phyloP scores from a whole-genome alignment of 371 early-diverging fungal genomes.

The Smittium culicis region DNA sequence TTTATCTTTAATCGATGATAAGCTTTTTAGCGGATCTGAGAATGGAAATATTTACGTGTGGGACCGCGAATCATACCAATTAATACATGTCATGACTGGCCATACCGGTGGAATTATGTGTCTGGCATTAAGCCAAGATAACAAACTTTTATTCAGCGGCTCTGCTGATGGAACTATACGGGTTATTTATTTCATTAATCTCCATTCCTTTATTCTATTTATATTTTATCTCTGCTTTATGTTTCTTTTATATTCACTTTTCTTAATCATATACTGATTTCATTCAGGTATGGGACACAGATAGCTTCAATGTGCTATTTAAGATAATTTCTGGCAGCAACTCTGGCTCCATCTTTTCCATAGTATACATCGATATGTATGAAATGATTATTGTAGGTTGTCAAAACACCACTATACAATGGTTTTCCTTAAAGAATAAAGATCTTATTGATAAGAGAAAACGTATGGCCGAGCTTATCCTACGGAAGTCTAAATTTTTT shows the following conservation, averaged over 20 bases:
- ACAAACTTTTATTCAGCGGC: conserved; percentile 49
- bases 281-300: conserved; percentile 48
- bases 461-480: conserved; percentile 14
- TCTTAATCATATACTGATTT: too few relatives aligned
- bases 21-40: conserved; percentile 60
- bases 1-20: conserved; percentile 39
- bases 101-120: conserved; percentile 55
- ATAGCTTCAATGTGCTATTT: conserved; percentile 42
- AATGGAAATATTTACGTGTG: conserved; percentile 53
- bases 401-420: conserved; percentile 69
- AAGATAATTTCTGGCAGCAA: conserved; percentile 55
- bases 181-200: background rate
- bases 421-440: conserved; percentile 39
- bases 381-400: conserved; percentile 50
- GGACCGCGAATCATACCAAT: conserved; percentile 47
- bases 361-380: conserved; percentile 33
- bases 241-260: too few relatives aligned
- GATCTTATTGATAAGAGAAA: conserved; percentile 9
- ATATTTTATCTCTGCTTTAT: too few relatives aligned
- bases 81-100: conserved; percentile 39
- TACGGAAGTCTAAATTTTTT: conserved; percentile 30
- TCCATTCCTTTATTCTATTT: too few relatives aligned
- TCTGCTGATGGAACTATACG: conserved; percentile 60
- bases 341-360: conserved; percentile 59
- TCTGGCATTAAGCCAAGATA: conserved; percentile 39